phyloP scores from a whole-genome alignment of 2,329 filamentous ascomycete genomes.

The Hirsutella minnesotensis region DNA sequence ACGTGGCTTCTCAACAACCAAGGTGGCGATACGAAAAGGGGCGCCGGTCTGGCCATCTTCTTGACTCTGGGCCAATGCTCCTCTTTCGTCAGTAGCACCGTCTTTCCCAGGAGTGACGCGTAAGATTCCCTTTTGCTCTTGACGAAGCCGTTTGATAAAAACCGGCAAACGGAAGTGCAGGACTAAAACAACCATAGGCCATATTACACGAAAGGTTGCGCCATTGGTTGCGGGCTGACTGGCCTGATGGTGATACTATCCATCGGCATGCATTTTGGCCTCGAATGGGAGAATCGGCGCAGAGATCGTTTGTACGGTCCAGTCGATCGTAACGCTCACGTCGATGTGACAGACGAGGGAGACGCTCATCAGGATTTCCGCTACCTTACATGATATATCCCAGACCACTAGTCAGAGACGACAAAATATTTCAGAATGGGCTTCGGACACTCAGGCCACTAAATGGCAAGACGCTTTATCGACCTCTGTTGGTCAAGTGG shows the following conservation, averaged over 20 bases:
- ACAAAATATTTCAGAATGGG: too few species aligned
- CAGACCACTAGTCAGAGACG: too few species aligned
- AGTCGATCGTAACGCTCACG: neutral
- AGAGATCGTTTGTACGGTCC: constrained; percentile 6
- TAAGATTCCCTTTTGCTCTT: too few species aligned
- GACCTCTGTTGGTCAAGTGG: too few species aligned
- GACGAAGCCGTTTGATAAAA: too few species aligned
- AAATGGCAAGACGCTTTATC: too few species aligned
- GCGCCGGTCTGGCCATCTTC: constrained; percentile 9
- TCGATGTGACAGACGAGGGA: constrained; percentile 9
- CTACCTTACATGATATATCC: constrained; percentile 6
- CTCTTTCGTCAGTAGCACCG: constrained; percentile 15
- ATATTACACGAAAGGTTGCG: constrained; percentile 8
- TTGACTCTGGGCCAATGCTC: constrained; percentile 16
- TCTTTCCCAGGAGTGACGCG: constrained; percentile 13
- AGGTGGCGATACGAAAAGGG: constrained; percentile 16
- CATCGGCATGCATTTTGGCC: constrained; percentile 6
- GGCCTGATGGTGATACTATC: constrained; percentile 6
- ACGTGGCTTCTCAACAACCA: constrained; percentile 20
- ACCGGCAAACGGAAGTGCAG: too few species aligned
- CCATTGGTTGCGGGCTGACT: constrained; percentile 9
- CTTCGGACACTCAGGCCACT: too few species aligned
- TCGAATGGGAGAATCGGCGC: constrained; percentile 8
- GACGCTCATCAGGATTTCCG: constrained; percentile 9
- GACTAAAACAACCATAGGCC: constrained; percentile 2